These are phyloP conservation scores for Cladobotryum protrusum DNA, from an alignment of 2,329 filamentous ascomycete genomes.

Conservation along the genomic window DNA sequence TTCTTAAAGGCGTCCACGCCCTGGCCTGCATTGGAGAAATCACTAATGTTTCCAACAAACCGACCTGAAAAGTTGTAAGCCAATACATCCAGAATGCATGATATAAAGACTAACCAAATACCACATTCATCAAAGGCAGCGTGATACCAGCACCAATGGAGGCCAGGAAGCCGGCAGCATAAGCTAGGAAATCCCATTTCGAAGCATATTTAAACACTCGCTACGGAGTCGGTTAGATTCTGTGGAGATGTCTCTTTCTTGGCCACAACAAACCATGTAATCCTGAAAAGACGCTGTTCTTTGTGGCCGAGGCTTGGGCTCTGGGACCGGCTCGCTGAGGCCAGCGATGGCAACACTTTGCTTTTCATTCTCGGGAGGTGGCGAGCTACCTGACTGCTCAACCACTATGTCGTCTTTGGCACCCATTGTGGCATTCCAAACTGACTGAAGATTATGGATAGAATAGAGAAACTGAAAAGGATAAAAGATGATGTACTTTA, in stretches of 20 bases:
- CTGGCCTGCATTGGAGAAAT: slow-evolving; percentile 25
- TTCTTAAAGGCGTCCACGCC: slow-evolving; percentile 34
- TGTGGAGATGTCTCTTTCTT: not conserved
- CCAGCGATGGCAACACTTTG: slow-evolving; percentile 3
- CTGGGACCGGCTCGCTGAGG: slow-evolving; percentile 24
- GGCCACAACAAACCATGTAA: slow-evolving; percentile 30
- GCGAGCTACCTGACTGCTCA: not conserved
- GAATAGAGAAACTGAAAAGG: too few relatives aligned
- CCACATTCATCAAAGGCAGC: slow-evolving; percentile 71
- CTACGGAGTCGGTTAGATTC: slow-evolving; percentile 18
- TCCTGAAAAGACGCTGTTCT: slow-evolving; percentile 40
- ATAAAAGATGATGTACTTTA: too few relatives aligned
- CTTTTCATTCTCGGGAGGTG: slow-evolving; percentile 3
- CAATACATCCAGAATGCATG: not conserved
- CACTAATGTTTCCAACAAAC: slow-evolving; percentile 43
- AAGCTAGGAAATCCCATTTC: slow-evolving; percentile 44
- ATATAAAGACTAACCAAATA: slow-evolving; percentile 57
- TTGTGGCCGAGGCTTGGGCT: slow-evolving; percentile 35
- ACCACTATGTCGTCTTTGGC: not conserved
- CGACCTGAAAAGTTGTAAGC: slow-evolving; percentile 23
- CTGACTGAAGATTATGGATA: too few relatives aligned
- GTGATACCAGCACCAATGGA: slow-evolving; percentile 68
- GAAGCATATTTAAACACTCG: slow-evolving; percentile 50
- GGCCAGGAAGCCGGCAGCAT: slow-evolving; percentile 40
- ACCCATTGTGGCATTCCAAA: not conserved